phyloP scores from a whole-genome alignment of 768 basidiomycete species.

The Ramaria rubella region DNA sequence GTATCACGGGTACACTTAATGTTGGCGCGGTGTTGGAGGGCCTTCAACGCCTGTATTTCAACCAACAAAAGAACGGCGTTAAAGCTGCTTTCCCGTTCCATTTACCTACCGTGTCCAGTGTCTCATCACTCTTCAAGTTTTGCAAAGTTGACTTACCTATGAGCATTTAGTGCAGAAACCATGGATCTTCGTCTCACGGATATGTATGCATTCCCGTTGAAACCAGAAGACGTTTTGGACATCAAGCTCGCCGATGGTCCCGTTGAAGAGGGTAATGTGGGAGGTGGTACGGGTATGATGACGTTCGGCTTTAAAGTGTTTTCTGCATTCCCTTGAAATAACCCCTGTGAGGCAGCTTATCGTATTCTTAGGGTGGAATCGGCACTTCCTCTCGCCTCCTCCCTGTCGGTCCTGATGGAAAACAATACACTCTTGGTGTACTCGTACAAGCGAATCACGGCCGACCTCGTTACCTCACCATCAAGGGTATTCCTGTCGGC shows the following conservation, averaged over 20 bases:
- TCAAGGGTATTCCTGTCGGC: neutral
- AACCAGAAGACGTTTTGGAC: conserved; percentile 1
- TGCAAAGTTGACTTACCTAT: neutral
- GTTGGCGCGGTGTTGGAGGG: neutral
- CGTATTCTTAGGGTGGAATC: neutral
- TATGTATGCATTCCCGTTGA: neutral
- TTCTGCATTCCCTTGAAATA: neutral
- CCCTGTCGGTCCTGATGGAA: neutral
- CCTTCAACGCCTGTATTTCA: neutral
- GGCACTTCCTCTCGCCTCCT: conserved; percentile 2
- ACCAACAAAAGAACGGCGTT: neutral
- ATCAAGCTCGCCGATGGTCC: neutral
- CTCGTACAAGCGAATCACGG: conserved; percentile 9
- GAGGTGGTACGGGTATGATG: conserved; percentile 9
- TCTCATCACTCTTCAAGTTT: neutral
- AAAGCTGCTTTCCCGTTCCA: neutral
- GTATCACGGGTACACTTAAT: neutral
- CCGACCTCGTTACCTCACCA: neutral
- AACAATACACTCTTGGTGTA: conserved; percentile 2
- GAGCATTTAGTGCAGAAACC: neutral
- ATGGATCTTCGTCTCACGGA: neutral
- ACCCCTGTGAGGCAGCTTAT: neutral
- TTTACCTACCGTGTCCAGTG: neutral
- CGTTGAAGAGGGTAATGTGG: conserved; percentile 3
- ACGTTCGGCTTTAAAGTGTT: conserved; percentile 2